Evolutionary conservation across 1,284 basidiomycete species (phyloP), one percentile per base, ranked within the genome.

Genomic region (Boletus nobilissimus): DNA sequence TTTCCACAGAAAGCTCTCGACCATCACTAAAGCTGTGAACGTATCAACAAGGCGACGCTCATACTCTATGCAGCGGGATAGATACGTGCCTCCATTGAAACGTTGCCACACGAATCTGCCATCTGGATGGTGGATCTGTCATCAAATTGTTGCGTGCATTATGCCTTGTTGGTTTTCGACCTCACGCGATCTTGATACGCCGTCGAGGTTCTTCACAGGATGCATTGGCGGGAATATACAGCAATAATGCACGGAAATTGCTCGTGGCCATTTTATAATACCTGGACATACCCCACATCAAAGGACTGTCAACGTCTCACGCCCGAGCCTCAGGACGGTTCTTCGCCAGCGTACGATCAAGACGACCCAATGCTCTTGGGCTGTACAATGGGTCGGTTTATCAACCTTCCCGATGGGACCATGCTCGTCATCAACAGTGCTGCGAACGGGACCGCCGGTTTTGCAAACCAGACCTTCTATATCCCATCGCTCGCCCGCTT

Each of bases 341-440:
- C 88, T 75, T 76, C 87, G 0, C 87, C 90, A 0, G 85, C 79
- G 5, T 94, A 93, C 83, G 85, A 87, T 51, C 91, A 94, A 77
- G 93, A 93, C 76, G 97, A 98, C 79, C 91, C 94, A 83, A 91
- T 94, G 89, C 87, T 94, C 65, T 89, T 93, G 74, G 91, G 92
- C 1, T 91, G 96, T 62, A 94, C 94, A 29, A 97, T 97, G 96
- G 96, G 96, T 70, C 95, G 97, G 86, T 94, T 95, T 83, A 92
- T 96, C 84, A 90, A 89, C 74, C 92, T 97, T 11, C 96, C 96
- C 10, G 92, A 95, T 76, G 94, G 94, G 14, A 92, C 91, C n/a
- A 81, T 96, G 48, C 89, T 96, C 68, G 89, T 95, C 70, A 87
- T 96, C 81, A 97, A 97, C 86, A 96, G 96, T 79, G 95, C 91